Base-by-base conservation (phyloP, 352 stramenopile species). In the Phytophthora citrophthora region DNA sequence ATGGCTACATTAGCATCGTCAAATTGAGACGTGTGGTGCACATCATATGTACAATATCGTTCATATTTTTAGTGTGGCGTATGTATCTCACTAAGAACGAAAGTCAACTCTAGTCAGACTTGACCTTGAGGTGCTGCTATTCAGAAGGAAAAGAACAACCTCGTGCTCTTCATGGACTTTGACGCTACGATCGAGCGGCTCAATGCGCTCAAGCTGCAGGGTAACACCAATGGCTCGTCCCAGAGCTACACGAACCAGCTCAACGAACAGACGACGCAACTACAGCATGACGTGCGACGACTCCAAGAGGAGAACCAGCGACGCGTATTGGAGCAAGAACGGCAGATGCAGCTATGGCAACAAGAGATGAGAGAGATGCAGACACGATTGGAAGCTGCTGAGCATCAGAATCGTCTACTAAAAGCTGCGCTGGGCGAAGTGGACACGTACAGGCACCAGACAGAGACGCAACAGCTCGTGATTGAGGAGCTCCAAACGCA, bases 171-270 rank as follows among this genome's bases (percentile, higher is more conserved):
- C 29, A 77, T 88, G 69, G 77, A 84, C 58, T 74, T 91, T 27
- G 81, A 91, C 72, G 77, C 75, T 18, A 80, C 83, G 16, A 91
- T 93, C 68, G 80, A 90, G 78, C 80, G 82, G 16, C 68, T 93
- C 6, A 83, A 88, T 65, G 78, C 81, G 52, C 77, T 93, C 24
- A 89, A 89, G 67, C 69, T 93, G 43, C 81, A 90, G 51, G 77
- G 50, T 40, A 49, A 50, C 15, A 7, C 61, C 0, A 50, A 20
- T 9, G 12, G 34, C 20, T n/a, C 48, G 9, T 24, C 36, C 0
- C 57, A 73, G 6, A 20, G 16, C 10, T 24, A 34, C 20, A 26
- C 29, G 8, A 61, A 64, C 8, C 61, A 70, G 45, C 31, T 51
- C 50, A 16, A 54, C 45, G 31, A 72, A 5, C 68, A 64, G 27